phyloP scores from a whole-genome alignment of 2,329 filamentous ascomycete genomes.

The Verticillium alfalfae region DNA sequence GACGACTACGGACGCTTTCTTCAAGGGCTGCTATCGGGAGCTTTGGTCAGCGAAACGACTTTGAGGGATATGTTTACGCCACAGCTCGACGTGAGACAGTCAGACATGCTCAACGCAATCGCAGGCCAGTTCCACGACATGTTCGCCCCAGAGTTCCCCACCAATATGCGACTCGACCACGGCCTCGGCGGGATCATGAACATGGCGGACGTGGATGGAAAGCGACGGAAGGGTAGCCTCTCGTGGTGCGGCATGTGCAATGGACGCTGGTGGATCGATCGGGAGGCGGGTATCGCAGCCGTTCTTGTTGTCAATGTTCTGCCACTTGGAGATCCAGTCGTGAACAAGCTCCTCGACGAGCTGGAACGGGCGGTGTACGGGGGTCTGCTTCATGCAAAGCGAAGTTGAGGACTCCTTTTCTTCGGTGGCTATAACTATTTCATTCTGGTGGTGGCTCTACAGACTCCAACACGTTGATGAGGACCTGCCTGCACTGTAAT shows the following conservation, averaged over 20 bases:
- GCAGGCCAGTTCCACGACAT: slow-evolving; percentile 14
- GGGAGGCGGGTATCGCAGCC: slow-evolving; percentile 30
- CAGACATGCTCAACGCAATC: slow-evolving; percentile 13
- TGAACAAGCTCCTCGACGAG: slow-evolving; percentile 28
- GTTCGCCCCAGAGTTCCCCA: slow-evolving; percentile 29
- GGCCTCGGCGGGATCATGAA: slow-evolving; percentile 34
- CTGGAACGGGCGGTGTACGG: slow-evolving; percentile 32
- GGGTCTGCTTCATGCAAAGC: slow-evolving; percentile 6
- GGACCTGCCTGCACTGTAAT: slow-evolving; percentile 38
- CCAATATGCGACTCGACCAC: slow-evolving; percentile 24
- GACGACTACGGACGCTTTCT: slow-evolving; percentile 31
- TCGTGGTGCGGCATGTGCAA: slow-evolving; percentile 38
- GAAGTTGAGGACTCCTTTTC: not conserved
- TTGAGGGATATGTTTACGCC: slow-evolving; percentile 30
- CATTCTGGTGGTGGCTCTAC: slow-evolving; percentile 17
- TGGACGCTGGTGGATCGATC: slow-evolving; percentile 35
- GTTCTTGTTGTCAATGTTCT: slow-evolving; percentile 30
- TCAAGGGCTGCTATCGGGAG: slow-evolving; percentile 21
- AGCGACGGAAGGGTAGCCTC: slow-evolving; percentile 33
- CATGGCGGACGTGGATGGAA: slow-evolving; percentile 28
- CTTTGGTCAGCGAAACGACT: slow-evolving; percentile 22
- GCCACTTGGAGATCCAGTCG: slow-evolving; percentile 29
- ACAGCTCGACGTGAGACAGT: slow-evolving; percentile 28
- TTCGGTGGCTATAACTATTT: not conserved
- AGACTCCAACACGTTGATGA: slow-evolving; percentile 37